Base-by-base conservation (phyloP, 2,329 filamentous ascomycete genomes). In the Eurotiales sp. region DNA sequence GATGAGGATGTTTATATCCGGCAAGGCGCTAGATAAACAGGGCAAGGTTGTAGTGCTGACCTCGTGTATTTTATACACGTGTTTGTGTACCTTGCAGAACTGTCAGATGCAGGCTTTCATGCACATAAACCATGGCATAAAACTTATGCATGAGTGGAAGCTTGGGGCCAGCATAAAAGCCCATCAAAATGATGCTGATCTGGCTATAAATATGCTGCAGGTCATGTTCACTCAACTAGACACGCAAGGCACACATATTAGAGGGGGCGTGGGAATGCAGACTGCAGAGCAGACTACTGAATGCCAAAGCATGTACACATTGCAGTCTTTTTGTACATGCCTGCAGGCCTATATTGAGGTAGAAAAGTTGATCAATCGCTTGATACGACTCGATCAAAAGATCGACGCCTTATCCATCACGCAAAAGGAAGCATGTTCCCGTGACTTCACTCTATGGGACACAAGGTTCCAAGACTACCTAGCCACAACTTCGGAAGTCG, bases 301-400 rank as follows among this genome's bases (percentile, higher is more conserved):
- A n/a, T 25, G 34, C 12, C 17, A 15, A n/a, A 34, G 14, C 5
- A n/a, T 22, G 11, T 21, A 22, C 19, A 22, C 43, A n/a, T 15
- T 25, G 29, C 14, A 23, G n/a, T 15, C 17, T n/a, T 46, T 46
- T 36, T 10, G 21, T 14, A 34, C 43, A 14, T 46, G 19, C 21
- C 30, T 46, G 14, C 17, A 46, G 21, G 43, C 43, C 6, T 46
- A 46, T 23, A n/a, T 36, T 8, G 30, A 19, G 43, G 10, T 46
- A 17, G 43, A 46, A 15, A 46, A 15, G 19, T n/a, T 46, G 43
- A 46, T 46, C 12, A 46, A 46, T 23, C 27, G 43, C 30, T 46
- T 46, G 29, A 15, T 22, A 23, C 43, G 19, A 22, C 11, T 46
- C 30, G 17, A 32, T 15, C 12, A 12, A 23, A 37, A 11, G 12